phyloP scores from a whole-genome alignment of 108 stramenopile species.

The Skeletonema menzelii region DNA sequence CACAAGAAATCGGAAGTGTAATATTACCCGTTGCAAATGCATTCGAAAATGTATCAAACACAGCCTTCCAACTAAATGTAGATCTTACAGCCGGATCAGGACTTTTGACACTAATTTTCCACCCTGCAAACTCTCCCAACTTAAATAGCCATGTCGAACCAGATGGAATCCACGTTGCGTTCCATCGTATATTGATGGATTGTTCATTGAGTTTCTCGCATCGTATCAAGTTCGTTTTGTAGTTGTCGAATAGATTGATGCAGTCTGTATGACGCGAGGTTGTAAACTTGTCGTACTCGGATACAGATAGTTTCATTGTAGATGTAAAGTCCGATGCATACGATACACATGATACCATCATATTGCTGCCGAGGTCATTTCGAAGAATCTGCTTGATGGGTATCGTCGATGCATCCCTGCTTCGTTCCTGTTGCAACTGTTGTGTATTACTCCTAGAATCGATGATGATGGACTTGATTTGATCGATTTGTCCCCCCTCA shows the following conservation, averaged over 20 bases:
- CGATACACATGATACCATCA: neutral
- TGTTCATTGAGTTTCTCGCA: constrained; percentile 20
- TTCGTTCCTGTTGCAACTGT: neutral
- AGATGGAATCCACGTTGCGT: constrained; percentile 21
- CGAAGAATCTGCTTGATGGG: neutral
- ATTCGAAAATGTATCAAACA: constrained; percentile 16
- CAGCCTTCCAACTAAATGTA: constrained; percentile 21
- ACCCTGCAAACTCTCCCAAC: neutral
- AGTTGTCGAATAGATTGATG: constrained; percentile 24
- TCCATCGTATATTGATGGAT: constrained; percentile 26
- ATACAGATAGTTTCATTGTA: neutral
- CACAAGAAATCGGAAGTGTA: constrained; percentile 16
- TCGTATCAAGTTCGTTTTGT: constrained; percentile 10
- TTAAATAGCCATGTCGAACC: constrained; percentile 17
- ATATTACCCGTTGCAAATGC: constrained; percentile 22
- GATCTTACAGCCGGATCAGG: neutral
- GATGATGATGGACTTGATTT: neutral
- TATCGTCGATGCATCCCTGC: neutral
- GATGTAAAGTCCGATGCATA: neutral
- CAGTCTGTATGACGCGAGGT: constrained; percentile 7
- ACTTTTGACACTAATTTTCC: neutral
- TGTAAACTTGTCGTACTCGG: neutral
- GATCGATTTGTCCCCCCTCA: neutral
- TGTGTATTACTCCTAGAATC: neutral
- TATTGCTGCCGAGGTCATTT: neutral